Evolutionary conservation across 202 grass and related monocot species (phyloP).

Genomic region (Zizania palustris): DNA sequence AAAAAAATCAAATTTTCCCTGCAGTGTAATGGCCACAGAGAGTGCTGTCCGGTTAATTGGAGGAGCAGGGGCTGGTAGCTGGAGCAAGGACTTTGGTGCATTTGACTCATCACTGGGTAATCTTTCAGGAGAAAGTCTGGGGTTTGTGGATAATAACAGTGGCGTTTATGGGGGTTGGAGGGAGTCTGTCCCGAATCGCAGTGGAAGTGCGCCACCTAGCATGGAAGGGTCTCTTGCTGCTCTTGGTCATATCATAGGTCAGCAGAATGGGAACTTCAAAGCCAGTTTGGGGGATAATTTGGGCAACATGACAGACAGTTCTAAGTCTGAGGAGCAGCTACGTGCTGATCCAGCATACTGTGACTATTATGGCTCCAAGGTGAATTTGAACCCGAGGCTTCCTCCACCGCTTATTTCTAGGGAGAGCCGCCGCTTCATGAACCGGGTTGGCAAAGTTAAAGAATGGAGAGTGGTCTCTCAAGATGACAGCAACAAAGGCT

Average conservation of each 20-base stretch:
- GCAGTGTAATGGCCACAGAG: constrained; percentile 85
- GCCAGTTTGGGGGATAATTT: constrained; percentile 49
- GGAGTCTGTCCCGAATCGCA: constrained; percentile 67
- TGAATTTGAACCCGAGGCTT: constrained; percentile 95
- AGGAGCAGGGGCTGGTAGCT: constrained; percentile 58
- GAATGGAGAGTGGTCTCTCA: constrained; percentile 63
- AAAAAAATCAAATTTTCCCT: constrained; percentile 28
- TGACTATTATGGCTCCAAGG: constrained; percentile 88
- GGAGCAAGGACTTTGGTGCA: constrained; percentile 56
- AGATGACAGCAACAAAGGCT: constrained; percentile 62
- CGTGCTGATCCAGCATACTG: constrained; percentile 83
- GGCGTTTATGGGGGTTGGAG: constrained; percentile 61
- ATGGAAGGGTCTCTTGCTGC: constrained; percentile 91
- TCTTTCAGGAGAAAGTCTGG: constrained; percentile 69
- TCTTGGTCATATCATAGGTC: constrained; percentile 64
- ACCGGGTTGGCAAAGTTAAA: constrained; percentile 63
- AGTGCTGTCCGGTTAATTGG: constrained; percentile 74
- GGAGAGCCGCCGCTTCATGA: constrained; percentile 75
- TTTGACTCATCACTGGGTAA: constrained; percentile 51
- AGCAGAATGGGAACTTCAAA: constrained; percentile 53
- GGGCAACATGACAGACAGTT: constrained; percentile 41
- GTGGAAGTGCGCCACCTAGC: constrained; percentile 90
- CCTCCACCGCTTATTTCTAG: constrained; percentile 87
- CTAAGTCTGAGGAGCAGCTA: constrained; percentile 68
- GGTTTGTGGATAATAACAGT: constrained; percentile 60